Conservation (phyloP, 495 filamentous ascomycete species). For the Aspergillus kassunensis region DNA sequence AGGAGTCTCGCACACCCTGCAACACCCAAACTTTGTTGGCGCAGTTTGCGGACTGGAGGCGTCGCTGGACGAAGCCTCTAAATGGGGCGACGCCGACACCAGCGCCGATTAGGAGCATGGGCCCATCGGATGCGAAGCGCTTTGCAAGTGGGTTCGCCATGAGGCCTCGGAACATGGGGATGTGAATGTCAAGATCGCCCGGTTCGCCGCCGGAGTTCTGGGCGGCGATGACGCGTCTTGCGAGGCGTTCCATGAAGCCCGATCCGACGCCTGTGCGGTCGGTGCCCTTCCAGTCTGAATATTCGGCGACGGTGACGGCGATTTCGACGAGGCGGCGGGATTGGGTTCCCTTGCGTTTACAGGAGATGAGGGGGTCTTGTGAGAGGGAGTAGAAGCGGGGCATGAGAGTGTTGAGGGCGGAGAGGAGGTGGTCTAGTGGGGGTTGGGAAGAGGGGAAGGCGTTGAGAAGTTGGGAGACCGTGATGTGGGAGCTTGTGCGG, state of each 20-base stretch:
- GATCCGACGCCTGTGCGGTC: slow-evolving; percentile 67
- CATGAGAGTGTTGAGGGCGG: slow-evolving; percentile 81
- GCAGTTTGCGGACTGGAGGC: slow-evolving; percentile 92
- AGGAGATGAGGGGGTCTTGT: slow-evolving; percentile 87
- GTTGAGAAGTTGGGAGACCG: slow-evolving; percentile 75
- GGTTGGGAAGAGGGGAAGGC: slow-evolving; percentile 92
- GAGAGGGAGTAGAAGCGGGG: slow-evolving; percentile 97
- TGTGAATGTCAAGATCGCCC: slow-evolving; percentile 55
- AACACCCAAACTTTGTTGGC: slow-evolving; percentile 99
- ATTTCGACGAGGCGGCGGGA: slow-evolving; percentile 85
- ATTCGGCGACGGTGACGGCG: slow-evolving; percentile 90
- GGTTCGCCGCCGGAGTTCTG: slow-evolving; percentile 52
- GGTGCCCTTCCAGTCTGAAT: slow-evolving; percentile 69
- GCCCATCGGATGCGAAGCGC: slow-evolving; percentile 85
- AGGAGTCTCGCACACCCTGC: slow-evolving; percentile 89
- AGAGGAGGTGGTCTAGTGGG: slow-evolving; percentile 74
- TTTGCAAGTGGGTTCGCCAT: slow-evolving; percentile 95
- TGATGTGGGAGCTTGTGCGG: slow-evolving; percentile 81
- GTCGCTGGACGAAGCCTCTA: slow-evolving; percentile 92
- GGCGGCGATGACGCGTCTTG: slow-evolving; percentile 61
- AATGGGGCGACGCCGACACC: slow-evolving; percentile 97
- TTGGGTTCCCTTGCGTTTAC: slow-evolving; percentile 59
- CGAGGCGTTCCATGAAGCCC: slow-evolving; percentile 83
- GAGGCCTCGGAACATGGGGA: slow-evolving; percentile 98
- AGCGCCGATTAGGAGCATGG: slow-evolving; percentile 95